phyloP scores from a whole-genome alignment of 345 rosid species.

The Aurinia saxatilis region DNA sequence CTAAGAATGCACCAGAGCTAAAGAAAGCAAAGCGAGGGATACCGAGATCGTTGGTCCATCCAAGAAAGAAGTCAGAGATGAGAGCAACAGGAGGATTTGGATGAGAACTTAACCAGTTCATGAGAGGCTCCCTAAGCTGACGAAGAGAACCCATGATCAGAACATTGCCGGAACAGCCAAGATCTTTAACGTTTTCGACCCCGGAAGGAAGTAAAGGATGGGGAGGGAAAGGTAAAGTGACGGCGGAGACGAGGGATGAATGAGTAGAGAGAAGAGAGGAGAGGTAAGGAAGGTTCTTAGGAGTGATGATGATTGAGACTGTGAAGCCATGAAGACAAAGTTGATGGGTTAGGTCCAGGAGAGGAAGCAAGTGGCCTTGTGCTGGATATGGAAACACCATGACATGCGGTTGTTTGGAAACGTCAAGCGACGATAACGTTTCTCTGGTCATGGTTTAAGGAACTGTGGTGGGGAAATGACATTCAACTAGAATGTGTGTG shows the following conservation, averaged over 20 bases:
- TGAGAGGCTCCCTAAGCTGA: slow-evolving; percentile 37
- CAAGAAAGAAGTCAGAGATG: slow-evolving; percentile 71
- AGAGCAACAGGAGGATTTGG: slow-evolving; percentile 50
- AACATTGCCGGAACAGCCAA: slow-evolving; percentile 36
- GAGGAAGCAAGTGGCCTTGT: slow-evolving; percentile 57
- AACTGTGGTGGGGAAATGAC: no score
- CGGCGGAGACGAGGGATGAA: slow-evolving; percentile 21
- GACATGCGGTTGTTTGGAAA: slow-evolving; percentile 28
- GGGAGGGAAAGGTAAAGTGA: slow-evolving; percentile 41
- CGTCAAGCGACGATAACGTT: background rate
- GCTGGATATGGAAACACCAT: slow-evolving; percentile 62
- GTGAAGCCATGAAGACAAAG: slow-evolving; percentile 29
- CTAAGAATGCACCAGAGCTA: slow-evolving; percentile 33
- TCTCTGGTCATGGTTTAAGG: background rate
- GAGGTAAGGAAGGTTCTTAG: slow-evolving; percentile 40
- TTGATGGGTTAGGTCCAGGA: slow-evolving; percentile 46
- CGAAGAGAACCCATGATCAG: slow-evolving; percentile 36
- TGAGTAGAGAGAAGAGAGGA: slow-evolving; percentile 39
- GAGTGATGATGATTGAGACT: slow-evolving; percentile 44
- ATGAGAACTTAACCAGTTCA: slow-evolving; percentile 49
- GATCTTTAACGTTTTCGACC: slow-evolving; percentile 47
- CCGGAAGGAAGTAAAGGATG: slow-evolving; percentile 54
- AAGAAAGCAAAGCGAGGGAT: slow-evolving; percentile 47
- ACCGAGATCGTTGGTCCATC: slow-evolving; percentile 50
- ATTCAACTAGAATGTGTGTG: no score